Base-by-base conservation (phyloP, 805 yeast species). In the Vanderwaltozyma polyspora region DNA sequence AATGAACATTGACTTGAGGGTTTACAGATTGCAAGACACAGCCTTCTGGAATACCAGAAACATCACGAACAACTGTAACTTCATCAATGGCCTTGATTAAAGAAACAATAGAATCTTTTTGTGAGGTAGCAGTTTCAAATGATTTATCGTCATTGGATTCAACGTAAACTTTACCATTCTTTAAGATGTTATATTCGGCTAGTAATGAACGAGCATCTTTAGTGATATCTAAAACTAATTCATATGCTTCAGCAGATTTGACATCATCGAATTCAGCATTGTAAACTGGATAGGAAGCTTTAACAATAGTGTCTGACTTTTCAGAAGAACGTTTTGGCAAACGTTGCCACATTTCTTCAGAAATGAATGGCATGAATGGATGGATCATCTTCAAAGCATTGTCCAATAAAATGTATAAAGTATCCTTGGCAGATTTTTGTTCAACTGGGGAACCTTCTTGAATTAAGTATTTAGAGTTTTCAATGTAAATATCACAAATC, bases 321-420 rank as follows among this genome's bases (percentile, higher is more conserved):
- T 83, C 95, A 35, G 76, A 64, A 6, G 74, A 70, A 57, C 95
- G 77, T 53, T 81, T 79, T 50, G 97, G 97, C 53, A 91, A 67
- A 64, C 97, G 83, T 68, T 91, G 98, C 96, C 96, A 91, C 83
- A 91, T 75, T 69, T 91, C 98, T 64, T 91, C 98, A 31, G 97
- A 79, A 46, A 91, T 68, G 58, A 75, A 91, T 26, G 98, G 98
- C 98, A 91, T 91, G 69, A 85, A 91, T 59, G 98, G 98, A 58
- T 89, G 97, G 48, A 89, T 91, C 66, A 91, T 58, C 58, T 72
- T 79, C 66, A 89, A 72, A 9, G 95, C 95, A 46, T 81, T 82
- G 53, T 91, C 97, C 48, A 89, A 70, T 65, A 94, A 74, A 24
- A 91, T 83, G 74, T 86, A 91, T 46, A 91, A 70, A 17, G 97